phyloP scores from a whole-genome alignment of 148 eudicot genomes.

The Fagopyrum tataricum region DNA sequence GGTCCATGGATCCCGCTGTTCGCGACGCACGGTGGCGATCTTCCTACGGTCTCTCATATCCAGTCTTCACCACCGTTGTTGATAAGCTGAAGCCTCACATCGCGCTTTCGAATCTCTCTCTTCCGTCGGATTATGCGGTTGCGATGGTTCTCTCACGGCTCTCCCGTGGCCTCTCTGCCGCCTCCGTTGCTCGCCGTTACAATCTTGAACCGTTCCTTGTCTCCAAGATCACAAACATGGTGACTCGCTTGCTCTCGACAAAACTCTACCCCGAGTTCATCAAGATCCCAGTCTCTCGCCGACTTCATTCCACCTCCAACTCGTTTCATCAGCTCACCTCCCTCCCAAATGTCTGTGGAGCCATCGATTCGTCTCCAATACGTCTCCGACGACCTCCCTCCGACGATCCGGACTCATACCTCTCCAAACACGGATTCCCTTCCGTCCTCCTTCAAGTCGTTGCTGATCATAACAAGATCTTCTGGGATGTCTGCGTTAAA shows the following conservation, averaged over 20 bases:
- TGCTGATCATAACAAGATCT: constrained; percentile 84
- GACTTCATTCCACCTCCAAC: constrained; percentile 56
- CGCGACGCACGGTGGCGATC: constrained; percentile 83
- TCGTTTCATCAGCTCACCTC: constrained; percentile 65
- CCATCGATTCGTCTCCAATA: constrained; percentile 53
- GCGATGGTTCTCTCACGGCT: constrained; percentile 89
- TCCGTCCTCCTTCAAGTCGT: constrained; percentile 79
- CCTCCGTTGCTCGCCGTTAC: constrained; percentile 55
- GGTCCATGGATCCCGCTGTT: constrained; percentile 76
- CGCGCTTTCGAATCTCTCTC: constrained; percentile 61
- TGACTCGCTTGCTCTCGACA: constrained; percentile 77
- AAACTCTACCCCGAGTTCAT: constrained; percentile 87
- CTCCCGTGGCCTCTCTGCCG: constrained; percentile 50
- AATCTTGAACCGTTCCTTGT: constrained; percentile 76
- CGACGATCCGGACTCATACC: constrained; percentile 28
- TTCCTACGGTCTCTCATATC: constrained; percentile 72
- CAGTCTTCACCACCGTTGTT: constrained; percentile 77
- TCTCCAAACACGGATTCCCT: constrained; percentile 40
- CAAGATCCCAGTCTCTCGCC: constrained; percentile 65
- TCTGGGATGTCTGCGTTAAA: constrained; percentile 96
- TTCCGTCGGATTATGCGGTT: constrained; percentile 89
- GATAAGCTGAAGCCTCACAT: constrained; percentile 76
- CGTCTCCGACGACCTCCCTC: constrained; percentile 31
- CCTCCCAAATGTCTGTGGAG: constrained; percentile 74
- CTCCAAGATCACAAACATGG: constrained; percentile 93